Conservation (phyloP, 2,329 filamentous ascomycete species). For the Cercospora nicotianae region DNA sequence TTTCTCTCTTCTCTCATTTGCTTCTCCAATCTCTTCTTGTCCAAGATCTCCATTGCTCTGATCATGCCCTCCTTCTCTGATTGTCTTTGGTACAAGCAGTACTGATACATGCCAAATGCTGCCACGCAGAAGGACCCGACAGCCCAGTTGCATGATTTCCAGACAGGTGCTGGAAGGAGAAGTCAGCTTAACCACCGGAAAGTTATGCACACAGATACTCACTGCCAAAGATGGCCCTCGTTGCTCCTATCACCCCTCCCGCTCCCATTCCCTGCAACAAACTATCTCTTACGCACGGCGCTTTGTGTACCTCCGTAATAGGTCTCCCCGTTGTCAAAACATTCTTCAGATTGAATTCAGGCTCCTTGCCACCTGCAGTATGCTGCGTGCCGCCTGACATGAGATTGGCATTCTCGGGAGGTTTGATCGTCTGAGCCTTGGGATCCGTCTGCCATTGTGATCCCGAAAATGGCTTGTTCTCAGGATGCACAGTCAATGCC, state of each 20-base stretch:
- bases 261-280: constrained; percentile 79
- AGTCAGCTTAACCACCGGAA: constrained; percentile 1
- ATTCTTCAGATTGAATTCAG: constrained; percentile 53
- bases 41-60: constrained; percentile 78
- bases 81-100: constrained; percentile 72
- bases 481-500: constrained; percentile 35
- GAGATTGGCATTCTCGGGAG: constrained; percentile 53
- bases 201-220: constrained; percentile 34
- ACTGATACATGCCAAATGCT: constrained; percentile 76
- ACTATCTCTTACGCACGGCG: constrained; percentile 80
- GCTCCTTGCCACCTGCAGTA: constrained; percentile 64
- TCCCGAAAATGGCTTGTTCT: constrained; percentile 38
- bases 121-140: constrained; percentile 72
- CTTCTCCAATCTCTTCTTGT: constrained; percentile 65
- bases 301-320: constrained; percentile 70
- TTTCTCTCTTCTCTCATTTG: constrained; percentile 53
- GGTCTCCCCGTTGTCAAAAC: constrained; percentile 67
- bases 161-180: constrained; percentile 54
- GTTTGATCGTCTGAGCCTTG: constrained; percentile 29
- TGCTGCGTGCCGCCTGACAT: constrained; percentile 59
- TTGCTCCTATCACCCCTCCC: constrained; percentile 72
- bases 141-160: constrained; percentile 78
- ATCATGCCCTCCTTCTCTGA: constrained; percentile 82
- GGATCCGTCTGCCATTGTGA: constrained; percentile 38
- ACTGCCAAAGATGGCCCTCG: constrained; percentile 77